phyloP scores from a whole-genome alignment of 1,284 basidiomycete species.

The Moesziomyces parantarcticus region DNA sequence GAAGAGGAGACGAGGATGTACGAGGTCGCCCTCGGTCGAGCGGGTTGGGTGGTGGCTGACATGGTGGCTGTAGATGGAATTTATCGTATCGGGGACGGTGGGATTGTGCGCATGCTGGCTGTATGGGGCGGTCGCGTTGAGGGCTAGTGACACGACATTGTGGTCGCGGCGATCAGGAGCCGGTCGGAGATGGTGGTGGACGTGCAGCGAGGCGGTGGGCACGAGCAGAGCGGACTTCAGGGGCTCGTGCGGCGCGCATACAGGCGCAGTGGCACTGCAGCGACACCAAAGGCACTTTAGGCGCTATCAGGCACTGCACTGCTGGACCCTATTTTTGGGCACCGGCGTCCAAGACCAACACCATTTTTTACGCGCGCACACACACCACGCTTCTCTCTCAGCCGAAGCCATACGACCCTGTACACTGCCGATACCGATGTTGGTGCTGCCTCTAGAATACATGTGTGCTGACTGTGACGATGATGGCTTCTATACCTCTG shows the following conservation, averaged over 20 bases:
- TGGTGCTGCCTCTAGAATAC: conserved; percentile 3
- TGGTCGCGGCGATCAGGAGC: background rate
- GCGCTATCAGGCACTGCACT: no score
- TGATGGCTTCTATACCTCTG: no score
- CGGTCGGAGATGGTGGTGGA: background rate
- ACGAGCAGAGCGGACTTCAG: background rate
- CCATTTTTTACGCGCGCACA: conserved; percentile 2
- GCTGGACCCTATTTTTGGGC: no score
- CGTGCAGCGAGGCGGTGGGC: background rate
- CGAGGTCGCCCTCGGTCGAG: conserved; percentile 31
- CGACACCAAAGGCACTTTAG: no score
- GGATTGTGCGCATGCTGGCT: background rate
- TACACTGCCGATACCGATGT: no score
- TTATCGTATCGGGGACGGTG: background rate
- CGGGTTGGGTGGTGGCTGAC: conserved; percentile 17
- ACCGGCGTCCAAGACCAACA: conserved; percentile 17
- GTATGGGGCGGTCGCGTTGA: no score
- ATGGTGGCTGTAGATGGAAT: conserved; percentile 7
- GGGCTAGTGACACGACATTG: background rate
- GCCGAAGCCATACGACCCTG: no score
- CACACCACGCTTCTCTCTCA: background rate
- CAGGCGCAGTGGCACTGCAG: no score
- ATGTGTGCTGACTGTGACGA: background rate
- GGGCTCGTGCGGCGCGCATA: conserved; percentile 1
- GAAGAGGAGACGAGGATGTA: conserved; percentile 45